A percentile compares a stretch with the other conserved stretches of the same genome.
Evolutionary conservation across 495 filamentous ascomycete genomes (phyloP).

Genomic region (Neurospora discreta): DNA sequence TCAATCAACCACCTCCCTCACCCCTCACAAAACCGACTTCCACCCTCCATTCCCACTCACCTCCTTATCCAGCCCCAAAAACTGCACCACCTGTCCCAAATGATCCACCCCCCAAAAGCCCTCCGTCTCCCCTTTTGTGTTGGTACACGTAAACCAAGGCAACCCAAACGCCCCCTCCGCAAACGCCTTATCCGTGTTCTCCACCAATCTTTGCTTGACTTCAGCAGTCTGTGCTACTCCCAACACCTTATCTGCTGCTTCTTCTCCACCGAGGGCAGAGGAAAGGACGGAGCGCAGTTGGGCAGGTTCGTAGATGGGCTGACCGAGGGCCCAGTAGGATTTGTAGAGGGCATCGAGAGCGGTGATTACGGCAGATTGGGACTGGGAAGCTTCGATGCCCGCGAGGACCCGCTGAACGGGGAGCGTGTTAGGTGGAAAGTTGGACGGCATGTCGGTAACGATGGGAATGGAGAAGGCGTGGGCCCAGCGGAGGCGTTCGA

Average conservation of each 20-base stretch:
- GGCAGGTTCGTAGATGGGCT: constrained; percentile 38
- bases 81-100: constrained; percentile 50
- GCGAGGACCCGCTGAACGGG: constrained; percentile 38
- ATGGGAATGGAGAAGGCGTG: constrained; percentile 50
- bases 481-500: constrained; percentile 53
- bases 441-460: constrained; percentile 31
- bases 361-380: constrained; percentile 31
- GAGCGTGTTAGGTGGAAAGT: constrained; percentile 51
- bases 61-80: constrained; percentile 43
- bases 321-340: constrained; percentile 47
- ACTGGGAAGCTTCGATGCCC: constrained; percentile 13
- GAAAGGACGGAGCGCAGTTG: constrained; percentile 20
- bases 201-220: constrained; percentile 39
- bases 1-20: no score
- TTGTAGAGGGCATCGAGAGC: constrained; percentile 41
- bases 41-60: constrained; percentile 24
- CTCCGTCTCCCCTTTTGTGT: constrained; percentile 47
- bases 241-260: constrained; percentile 11
- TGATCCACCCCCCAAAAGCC: constrained; percentile 64
- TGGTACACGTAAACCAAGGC: constrained; percentile 59
- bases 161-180: constrained; percentile 57
- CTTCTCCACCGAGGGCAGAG: constrained; percentile 20
- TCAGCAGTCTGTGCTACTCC: constrained; percentile 28
- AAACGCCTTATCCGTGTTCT: constrained; percentile 50
- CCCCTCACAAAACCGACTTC: constrained; percentile 37